Evolutionary conservation across 2,329 filamentous ascomycete species (phyloP).

Genomic region (Diaporthe citriasiana): DNA sequence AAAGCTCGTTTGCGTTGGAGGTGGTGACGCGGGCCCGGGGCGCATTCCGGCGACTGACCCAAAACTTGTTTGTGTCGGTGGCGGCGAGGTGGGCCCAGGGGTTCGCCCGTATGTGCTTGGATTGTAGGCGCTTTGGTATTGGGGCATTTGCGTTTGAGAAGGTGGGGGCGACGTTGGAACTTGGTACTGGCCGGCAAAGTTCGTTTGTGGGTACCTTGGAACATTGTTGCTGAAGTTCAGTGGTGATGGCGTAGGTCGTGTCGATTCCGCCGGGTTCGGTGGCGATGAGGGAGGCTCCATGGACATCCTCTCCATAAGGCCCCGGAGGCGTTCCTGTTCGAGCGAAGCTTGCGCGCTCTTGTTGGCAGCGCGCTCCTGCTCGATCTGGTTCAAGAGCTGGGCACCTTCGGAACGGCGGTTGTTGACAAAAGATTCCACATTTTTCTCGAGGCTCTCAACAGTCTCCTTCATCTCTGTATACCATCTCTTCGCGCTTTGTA

Average conservation of each 20-base stretch:
- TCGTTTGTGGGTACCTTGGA: conserved; percentile 67
- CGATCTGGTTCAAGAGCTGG: conserved; percentile 89
- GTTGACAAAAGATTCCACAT: conserved; percentile 96
- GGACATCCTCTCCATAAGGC: conserved; percentile 95
- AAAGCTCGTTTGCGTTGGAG: conserved; percentile 70
- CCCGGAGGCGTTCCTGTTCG: conserved; percentile 87
- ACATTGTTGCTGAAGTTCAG: conserved; percentile 54
- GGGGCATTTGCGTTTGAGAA: conserved; percentile 58
- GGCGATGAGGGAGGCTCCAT: conserved; percentile 75
- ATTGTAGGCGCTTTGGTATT: conserved; percentile 67
- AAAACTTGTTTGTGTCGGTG: conserved; percentile 57
- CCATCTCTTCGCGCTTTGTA: conserved; percentile 91
- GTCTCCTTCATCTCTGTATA: conserved; percentile 97
- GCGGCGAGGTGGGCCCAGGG: conserved; percentile 64
- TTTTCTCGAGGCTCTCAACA: conserved; percentile 91
- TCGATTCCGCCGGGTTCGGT: conserved; percentile 52
- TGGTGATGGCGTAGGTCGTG: conserved; percentile 54
- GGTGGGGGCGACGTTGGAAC: conserved; percentile 69
- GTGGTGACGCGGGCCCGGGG: conserved; percentile 63
- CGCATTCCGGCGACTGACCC: conserved; percentile 49
- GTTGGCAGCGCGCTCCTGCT: conserved; percentile 78
- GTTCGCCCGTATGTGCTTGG: conserved; percentile 72
- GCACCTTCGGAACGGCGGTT: conserved; percentile 93
- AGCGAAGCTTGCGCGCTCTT: conserved; percentile 77
- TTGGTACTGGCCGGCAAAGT: conserved; percentile 71